phyloP scores from a whole-genome alignment of 305 asterid genomes.

The Lippia alba region DNA sequence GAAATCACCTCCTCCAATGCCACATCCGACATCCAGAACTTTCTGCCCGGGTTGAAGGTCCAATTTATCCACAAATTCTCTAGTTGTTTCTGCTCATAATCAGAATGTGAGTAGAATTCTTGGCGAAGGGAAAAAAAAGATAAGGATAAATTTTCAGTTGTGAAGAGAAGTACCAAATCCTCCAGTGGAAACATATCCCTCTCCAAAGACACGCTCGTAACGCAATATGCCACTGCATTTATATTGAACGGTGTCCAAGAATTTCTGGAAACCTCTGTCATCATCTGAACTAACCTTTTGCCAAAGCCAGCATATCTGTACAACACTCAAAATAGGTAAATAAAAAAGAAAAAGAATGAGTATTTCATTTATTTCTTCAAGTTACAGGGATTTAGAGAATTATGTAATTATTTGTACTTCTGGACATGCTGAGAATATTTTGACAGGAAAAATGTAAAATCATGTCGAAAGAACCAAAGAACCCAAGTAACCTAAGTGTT shows the following conservation, averaged over 20 bases:
- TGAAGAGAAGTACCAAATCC: slow-evolving; percentile 68
- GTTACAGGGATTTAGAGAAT: neutral
- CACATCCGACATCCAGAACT: slow-evolving; percentile 97
- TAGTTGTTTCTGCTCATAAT: slow-evolving; percentile 77
- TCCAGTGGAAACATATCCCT: slow-evolving; percentile 97
- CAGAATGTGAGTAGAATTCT: slow-evolving; percentile 13
- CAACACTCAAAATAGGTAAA: slow-evolving; percentile 20
- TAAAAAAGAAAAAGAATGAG: neutral
- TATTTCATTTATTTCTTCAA: neutral
- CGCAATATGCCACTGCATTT: slow-evolving; percentile 88
- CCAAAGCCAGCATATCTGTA: slow-evolving; percentile 96
- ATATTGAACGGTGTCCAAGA: slow-evolving; percentile 93
- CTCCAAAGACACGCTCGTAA: slow-evolving; percentile 93
- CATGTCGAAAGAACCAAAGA: neutral
- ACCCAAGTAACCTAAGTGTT: slow-evolving; percentile 8
- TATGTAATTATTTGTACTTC: neutral
- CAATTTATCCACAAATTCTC: slow-evolving; percentile 77
- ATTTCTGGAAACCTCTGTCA: slow-evolving; percentile 85
- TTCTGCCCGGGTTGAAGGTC: slow-evolving; percentile 91
- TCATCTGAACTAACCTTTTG: slow-evolving; percentile 79
- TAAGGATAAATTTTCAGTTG: slow-evolving; percentile 4
- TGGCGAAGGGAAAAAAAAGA: neutral
- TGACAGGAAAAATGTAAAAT: neutral
- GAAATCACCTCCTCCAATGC: slow-evolving; percentile 98
- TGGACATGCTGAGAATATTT: neutral